Conservation (phyloP, 2,329 filamentous ascomycete species). For the Anthostomella pinea region DNA sequence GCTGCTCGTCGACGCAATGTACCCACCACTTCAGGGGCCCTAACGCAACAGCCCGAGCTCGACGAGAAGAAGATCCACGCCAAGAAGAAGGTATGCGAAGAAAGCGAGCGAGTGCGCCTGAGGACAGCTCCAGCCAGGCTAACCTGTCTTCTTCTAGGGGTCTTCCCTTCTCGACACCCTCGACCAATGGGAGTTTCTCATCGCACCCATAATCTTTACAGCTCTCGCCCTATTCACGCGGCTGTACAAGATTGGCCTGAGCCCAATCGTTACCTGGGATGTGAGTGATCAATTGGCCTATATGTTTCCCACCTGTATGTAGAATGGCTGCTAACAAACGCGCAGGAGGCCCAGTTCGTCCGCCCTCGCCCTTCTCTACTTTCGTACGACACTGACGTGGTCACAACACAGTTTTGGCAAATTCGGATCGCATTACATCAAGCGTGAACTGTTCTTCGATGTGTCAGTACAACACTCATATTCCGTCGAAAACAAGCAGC, state of each 20-base stretch:
- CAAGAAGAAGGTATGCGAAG: conserved; percentile 51
- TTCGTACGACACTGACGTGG: conserved; percentile 25
- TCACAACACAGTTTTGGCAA: conserved; percentile 71
- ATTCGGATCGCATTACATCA: conserved; percentile 98
- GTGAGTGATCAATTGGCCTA: too few relatives aligned
- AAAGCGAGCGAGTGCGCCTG: too few relatives aligned
- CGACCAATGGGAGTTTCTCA: conserved; percentile 60
- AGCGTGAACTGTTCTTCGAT: conserved; percentile 99
- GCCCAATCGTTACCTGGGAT: conserved; percentile 66
- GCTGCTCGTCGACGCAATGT: conserved; percentile 55
- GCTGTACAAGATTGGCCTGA: conserved; percentile 67
- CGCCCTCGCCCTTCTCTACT: conserved; percentile 5
- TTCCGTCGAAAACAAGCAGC: conserved; percentile 6
- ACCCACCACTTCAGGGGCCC: conserved; percentile 39
- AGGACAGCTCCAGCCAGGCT: conserved; percentile 8
- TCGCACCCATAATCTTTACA: conserved; percentile 61
- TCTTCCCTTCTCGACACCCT: conserved; percentile 61
- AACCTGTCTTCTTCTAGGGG: conserved; percentile 32
- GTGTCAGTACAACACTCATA: conserved; percentile 35
- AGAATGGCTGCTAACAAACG: conserved; percentile 15
- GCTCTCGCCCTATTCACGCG: conserved; percentile 63
- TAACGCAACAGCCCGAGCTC: conserved; percentile 40
- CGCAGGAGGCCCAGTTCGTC: conserved; percentile 57
- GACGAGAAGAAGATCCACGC: conserved; percentile 59
- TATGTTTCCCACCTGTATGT: too few relatives aligned